Evolutionary conservation across 1,284 basidiomycete genomes (phyloP).

Genomic region (Ustilago bromivora): DNA sequence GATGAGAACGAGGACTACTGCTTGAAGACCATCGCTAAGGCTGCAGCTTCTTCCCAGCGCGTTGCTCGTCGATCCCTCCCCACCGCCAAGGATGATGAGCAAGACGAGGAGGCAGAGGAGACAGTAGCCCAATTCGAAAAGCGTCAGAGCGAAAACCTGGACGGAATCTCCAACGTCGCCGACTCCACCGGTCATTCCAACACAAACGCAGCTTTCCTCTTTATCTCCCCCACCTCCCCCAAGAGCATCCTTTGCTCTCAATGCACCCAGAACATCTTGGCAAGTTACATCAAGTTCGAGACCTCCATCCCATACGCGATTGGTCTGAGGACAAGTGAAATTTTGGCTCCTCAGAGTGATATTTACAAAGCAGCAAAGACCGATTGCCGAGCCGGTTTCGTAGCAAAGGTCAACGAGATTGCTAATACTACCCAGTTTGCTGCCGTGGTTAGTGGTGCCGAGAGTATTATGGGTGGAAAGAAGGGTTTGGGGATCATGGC

Average conservation of each 20-base stretch:
- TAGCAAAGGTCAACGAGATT: slow-evolving; percentile 49
- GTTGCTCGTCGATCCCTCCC: slow-evolving; percentile 13
- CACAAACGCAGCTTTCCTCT: slow-evolving; percentile 64
- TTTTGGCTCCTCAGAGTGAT: slow-evolving; percentile 54
- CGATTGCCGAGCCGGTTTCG: slow-evolving; percentile 48
- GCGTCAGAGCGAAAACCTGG: slow-evolving; percentile 26
- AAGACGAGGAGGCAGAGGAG: slow-evolving; percentile 17
- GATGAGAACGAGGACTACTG: slow-evolving; percentile 56
- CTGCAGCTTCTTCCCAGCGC: slow-evolving; percentile 27
- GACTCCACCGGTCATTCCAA: slow-evolving; percentile 21
- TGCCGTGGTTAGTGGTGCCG: slow-evolving; percentile 31
- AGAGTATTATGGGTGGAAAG: slow-evolving; percentile 6
- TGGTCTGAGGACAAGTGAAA: slow-evolving; percentile 52
- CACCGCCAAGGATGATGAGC: slow-evolving; percentile 17
- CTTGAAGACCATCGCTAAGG: slow-evolving; percentile 53
- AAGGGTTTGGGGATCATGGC: slow-evolving; percentile 10
- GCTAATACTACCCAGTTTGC: slow-evolving; percentile 58
- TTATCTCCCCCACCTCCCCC: slow-evolving; percentile 48
- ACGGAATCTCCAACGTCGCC: slow-evolving; percentile 28
- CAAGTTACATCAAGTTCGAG: slow-evolving; percentile 63
- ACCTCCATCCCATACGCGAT: slow-evolving; percentile 64
- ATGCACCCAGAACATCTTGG: slow-evolving; percentile 61
- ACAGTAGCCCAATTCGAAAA: slow-evolving; percentile 21
- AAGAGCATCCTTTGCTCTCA: slow-evolving; percentile 59
- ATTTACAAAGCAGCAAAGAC: slow-evolving; percentile 57